Conservation (phyloP, 2,329 filamentous ascomycete species). For the Malbranchea zuffiana region DNA sequence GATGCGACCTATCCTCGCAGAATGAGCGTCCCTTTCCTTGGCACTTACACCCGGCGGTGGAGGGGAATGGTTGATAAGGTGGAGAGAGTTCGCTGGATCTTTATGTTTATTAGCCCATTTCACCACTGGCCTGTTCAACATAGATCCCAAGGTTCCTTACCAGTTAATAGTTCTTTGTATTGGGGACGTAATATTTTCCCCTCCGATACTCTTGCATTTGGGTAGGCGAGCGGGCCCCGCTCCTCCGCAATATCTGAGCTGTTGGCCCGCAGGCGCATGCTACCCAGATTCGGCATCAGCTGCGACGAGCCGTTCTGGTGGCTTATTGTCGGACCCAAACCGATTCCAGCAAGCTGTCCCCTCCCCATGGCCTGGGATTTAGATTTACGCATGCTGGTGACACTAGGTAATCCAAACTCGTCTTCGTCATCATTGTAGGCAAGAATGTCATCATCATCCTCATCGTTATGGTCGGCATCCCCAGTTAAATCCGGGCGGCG, state of each 20-base stretch:
- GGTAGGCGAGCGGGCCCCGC: conserved; percentile 70
- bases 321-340: not conserved
- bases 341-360: not conserved
- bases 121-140: not conserved
- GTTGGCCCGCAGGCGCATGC: conserved; percentile 56
- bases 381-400: conserved; percentile 72
- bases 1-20: conserved; percentile 79
- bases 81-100: conserved; percentile 82
- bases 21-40: conserved; percentile 78
- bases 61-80: conserved; percentile 80
- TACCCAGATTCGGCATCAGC: conserved; percentile 8
- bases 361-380: conserved; percentile 31
- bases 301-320: conserved; percentile 9
- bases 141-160: conserved; percentile 28
- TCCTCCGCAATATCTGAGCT: conserved; percentile 93
- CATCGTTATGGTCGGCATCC: conserved; percentile 59
- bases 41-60: conserved; percentile 60
- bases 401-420: conserved; percentile 86
- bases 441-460: conserved; percentile 57
- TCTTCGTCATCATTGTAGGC: conserved; percentile 81
- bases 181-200: conserved; percentile 94
- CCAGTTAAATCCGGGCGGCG: conserved; percentile 75
- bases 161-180: conserved; percentile 87
- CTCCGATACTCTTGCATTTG: conserved; percentile 76
- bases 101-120: conserved; percentile 9